phyloP scores from a whole-genome alignment of 2,329 filamentous ascomycete genomes.

The Dactylellina parvicollis region DNA sequence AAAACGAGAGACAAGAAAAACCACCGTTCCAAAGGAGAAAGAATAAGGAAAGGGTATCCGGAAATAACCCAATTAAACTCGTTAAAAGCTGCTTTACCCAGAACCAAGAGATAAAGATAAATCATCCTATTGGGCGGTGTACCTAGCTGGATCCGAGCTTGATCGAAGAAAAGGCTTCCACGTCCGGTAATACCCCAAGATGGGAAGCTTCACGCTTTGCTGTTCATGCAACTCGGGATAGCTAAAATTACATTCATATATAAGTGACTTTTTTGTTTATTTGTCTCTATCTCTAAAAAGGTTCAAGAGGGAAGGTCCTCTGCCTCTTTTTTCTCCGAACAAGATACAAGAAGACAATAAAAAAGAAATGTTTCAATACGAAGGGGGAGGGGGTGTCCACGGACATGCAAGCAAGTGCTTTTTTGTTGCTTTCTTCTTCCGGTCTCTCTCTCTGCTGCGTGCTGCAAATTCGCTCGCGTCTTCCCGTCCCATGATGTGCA shows the following conservation, averaged over 20 bases:
- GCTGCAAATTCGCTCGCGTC: slow-evolving; percentile 54
- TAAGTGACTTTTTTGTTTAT: no score
- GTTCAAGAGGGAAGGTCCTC: background rate
- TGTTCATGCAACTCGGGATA: background rate
- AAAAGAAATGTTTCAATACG: no score
- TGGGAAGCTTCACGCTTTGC: slow-evolving; percentile 3
- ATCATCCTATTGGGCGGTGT: background rate
- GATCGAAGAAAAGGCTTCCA: background rate
- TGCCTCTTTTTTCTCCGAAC: no score
- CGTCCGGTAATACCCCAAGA: background rate
- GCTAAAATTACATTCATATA: background rate
- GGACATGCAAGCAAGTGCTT: background rate
- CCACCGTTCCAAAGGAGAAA: background rate
- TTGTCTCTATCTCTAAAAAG: background rate
- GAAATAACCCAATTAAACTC: background rate
- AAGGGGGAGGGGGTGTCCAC: no score
- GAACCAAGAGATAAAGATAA: background rate
- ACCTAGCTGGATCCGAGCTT: background rate
- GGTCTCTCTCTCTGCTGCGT: background rate
- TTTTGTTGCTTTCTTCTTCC: background rate
- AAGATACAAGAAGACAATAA: no score
- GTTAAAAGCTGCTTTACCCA: background rate
- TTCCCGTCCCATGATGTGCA: slow-evolving; percentile 53
- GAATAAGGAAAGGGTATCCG: background rate
- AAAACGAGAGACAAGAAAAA: no score